phyloP scores from a whole-genome alignment of 148 eudicot genomes.

The Rhododendron ferrugineum region DNA sequence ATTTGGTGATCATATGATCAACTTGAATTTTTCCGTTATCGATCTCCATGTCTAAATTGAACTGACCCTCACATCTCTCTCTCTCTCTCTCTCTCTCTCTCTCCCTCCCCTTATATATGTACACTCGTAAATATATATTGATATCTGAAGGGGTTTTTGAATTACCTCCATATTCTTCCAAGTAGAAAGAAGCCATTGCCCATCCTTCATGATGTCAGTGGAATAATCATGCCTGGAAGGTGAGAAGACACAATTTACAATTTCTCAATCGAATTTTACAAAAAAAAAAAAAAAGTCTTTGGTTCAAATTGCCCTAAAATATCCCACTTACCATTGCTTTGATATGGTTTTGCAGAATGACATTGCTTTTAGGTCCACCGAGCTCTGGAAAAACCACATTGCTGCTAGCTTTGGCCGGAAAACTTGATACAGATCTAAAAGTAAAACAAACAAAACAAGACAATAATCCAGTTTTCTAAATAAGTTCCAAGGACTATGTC shows the following conservation, averaged over 20 bases:
- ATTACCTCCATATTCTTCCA: slow-evolving; percentile 65
- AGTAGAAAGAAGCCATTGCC: slow-evolving; percentile 53
- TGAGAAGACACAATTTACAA: slow-evolving; percentile 7
- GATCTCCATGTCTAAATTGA: neutral
- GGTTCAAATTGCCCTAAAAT: neutral
- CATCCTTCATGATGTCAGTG: slow-evolving; percentile 77
- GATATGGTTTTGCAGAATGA: slow-evolving; percentile 44
- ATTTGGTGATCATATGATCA: neutral
- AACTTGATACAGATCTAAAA: slow-evolving; percentile 56
- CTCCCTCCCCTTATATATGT: neutral
- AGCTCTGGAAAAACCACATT: slow-evolving; percentile 82
- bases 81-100: neutral
- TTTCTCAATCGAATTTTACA: neutral
- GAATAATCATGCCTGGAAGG: slow-evolving; percentile 89
- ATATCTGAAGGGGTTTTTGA: slow-evolving; percentile 41
- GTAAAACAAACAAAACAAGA: slow-evolving; percentile 26
- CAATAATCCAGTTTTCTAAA: neutral
- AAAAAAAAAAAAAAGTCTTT: too few relatives aligned
- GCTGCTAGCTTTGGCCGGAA: slow-evolving; percentile 81
- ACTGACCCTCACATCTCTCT: neutral
- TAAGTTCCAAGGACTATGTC: neutral
- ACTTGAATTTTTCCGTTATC: neutral
- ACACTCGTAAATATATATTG: neutral
- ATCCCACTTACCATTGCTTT: neutral
- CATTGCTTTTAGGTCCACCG: slow-evolving; percentile 48